Conservation (phyloP, 2,329 filamentous ascomycete genomes). For the Drechslera avenae region DNA sequence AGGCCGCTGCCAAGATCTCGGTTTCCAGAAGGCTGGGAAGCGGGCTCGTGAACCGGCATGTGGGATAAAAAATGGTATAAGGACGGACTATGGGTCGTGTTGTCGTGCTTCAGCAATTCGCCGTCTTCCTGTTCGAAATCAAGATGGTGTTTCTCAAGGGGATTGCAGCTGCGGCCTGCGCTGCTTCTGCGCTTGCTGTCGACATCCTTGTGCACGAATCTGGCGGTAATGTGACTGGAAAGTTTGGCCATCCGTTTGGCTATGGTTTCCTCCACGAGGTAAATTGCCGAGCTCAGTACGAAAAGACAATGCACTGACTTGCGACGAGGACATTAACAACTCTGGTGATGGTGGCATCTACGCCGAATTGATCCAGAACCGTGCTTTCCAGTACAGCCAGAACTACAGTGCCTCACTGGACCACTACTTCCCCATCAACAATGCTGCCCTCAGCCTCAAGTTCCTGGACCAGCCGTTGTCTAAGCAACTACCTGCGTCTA, state of each 20-base stretch:
- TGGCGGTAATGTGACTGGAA: slow-evolving; percentile 38
- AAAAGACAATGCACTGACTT: slow-evolving; percentile 1
- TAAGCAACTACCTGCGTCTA: slow-evolving; percentile 51
- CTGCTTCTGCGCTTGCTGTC: slow-evolving; percentile 28
- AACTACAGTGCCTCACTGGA: slow-evolving; percentile 31
- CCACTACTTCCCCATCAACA: slow-evolving; percentile 42
- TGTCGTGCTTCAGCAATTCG: slow-evolving; percentile 8
- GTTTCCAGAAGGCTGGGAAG: slow-evolving; percentile 4
- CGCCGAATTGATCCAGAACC: slow-evolving; percentile 71
- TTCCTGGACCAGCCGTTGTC: slow-evolving; percentile 51
- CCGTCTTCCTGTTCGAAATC: slow-evolving; percentile 13
- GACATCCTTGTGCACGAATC: slow-evolving; percentile 34
- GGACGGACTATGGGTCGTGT: neutral
- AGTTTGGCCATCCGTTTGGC: slow-evolving; percentile 35
- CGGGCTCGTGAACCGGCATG: neutral
- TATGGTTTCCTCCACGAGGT: slow-evolving; percentile 43
- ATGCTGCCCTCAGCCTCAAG: slow-evolving; percentile 46
- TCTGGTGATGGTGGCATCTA: slow-evolving; percentile 76
- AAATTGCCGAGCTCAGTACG: neutral
- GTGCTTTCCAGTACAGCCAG: slow-evolving; percentile 66
- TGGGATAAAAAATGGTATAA: slow-evolving; percentile 6
- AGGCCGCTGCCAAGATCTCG: slow-evolving; percentile 14
- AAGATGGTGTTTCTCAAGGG: slow-evolving; percentile 27
- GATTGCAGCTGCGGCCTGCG: slow-evolving; percentile 30
- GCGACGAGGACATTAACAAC: slow-evolving; percentile 60